Evolutionary conservation across 192 early-diverging fungal species (phyloP).

Genomic region (Dissophora ornata): DNA sequence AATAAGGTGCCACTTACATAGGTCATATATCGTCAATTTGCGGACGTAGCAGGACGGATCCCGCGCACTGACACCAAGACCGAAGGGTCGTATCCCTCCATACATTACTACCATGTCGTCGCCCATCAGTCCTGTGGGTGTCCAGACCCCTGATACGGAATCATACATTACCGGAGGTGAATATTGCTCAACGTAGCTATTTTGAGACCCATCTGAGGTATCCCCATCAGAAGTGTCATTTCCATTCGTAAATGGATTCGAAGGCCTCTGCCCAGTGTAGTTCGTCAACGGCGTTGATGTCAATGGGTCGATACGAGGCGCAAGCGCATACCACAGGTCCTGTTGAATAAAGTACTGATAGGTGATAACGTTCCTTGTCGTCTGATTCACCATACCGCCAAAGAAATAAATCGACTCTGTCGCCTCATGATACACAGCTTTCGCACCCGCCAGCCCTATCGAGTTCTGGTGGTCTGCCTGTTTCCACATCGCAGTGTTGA

Average conservation of each 20-base stretch:
- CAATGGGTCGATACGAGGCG: conserved; percentile 35
- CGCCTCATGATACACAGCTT: conserved; percentile 38
- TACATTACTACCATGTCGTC: conserved; percentile 42
- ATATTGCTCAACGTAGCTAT: neutral
- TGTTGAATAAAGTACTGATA: conserved; percentile 44
- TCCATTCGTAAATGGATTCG: neutral
- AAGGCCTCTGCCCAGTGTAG: neutral
- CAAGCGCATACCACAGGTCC: conserved; percentile 43
- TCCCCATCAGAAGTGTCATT: neutral
- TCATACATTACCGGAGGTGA: conserved; percentile 43
- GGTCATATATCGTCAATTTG: conserved; percentile 32
- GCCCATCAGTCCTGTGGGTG: conserved; percentile 31
- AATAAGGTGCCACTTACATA: conserved; percentile 47
- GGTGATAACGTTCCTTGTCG: conserved; percentile 23
- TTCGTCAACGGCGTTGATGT: neutral
- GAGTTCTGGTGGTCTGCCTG: conserved; percentile 36
- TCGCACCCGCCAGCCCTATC: conserved; percentile 29
- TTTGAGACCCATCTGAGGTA: neutral
- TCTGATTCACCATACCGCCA: conserved; percentile 52
- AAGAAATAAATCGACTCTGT: conserved; percentile 54
- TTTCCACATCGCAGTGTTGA: conserved; percentile 10
- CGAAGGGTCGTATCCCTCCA: conserved; percentile 47
- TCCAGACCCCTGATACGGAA: conserved; percentile 38
- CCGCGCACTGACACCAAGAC: conserved; percentile 13
- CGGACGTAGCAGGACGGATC: conserved; percentile 29